A percentile compares a stretch with the other conserved stretches of the same genome.
phyloP scores from a whole-genome alignment of 225 moss, liverwort and hornwort species.

The Neckera pumila region DNA sequence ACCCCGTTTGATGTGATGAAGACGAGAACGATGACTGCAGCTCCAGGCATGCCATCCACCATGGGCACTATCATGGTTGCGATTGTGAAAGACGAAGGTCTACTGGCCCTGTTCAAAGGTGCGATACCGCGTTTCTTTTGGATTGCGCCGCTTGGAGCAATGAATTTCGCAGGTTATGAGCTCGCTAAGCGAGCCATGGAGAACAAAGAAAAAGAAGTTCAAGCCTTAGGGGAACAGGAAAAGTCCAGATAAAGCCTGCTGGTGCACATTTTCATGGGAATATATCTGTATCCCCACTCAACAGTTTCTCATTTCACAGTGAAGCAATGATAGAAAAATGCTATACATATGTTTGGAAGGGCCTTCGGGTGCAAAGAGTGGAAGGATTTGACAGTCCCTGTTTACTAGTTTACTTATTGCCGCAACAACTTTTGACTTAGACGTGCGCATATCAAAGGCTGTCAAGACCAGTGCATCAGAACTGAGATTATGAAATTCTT shows the following conservation, averaged over 20 bases:
- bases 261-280: neutral
- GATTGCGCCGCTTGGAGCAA: conserved; percentile 49
- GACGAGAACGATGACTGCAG: conserved; percentile 40
- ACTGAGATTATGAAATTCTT: neutral
- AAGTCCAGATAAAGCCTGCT: neutral
- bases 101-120: conserved; percentile 31
- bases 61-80: conserved; percentile 35
- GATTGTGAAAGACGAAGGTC: conserved; percentile 32
- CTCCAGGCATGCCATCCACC: conserved; percentile 40
- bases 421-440: neutral
- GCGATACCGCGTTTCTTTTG: conserved; percentile 40
- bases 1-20: conserved; percentile 52
- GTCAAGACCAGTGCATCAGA: neutral
- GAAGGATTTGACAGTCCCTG: neutral
- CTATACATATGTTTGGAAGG: conserved; percentile 2
- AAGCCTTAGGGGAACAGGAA: neutral
- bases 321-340: neutral
- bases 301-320: neutral
- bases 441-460: neutral
- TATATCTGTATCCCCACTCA: neutral
- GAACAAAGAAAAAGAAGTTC: conserved; percentile 19
- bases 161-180: conserved; percentile 47
- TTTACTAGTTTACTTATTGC: neutral
- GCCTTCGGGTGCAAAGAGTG: neutral
- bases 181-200: conserved; percentile 46